A percentile compares a stretch with the other conserved stretches of the same genome.
These are phyloP conservation scores for Candida morakotiae DNA, from an alignment of 805 yeast species.

Conservation along the genomic window DNA sequence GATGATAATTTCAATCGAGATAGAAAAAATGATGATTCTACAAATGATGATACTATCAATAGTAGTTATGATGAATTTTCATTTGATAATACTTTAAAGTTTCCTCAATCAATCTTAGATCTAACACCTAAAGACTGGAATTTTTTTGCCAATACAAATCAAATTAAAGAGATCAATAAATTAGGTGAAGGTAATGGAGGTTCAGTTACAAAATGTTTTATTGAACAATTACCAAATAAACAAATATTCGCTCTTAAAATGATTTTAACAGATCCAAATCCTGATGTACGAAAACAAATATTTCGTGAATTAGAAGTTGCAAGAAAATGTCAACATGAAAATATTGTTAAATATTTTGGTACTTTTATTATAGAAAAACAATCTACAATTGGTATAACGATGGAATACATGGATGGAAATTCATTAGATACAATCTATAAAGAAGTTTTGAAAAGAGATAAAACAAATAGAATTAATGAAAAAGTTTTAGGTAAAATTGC, in stretches of 20 bases:
- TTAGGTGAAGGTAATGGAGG: constrained; percentile 97
- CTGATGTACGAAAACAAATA: constrained; percentile 85
- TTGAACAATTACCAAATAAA: constrained; percentile 30
- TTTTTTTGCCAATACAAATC: constrained; percentile 48
- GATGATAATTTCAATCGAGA: constrained; percentile 13
- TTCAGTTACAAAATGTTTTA: constrained; percentile 72
- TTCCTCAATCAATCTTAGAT: constrained; percentile 25
- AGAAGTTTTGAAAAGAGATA: constrained; percentile 55
- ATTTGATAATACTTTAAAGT: constrained; percentile 1
- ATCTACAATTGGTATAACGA: constrained; percentile 85
- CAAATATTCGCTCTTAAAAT: constrained; percentile 80
- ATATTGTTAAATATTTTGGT: constrained; percentile 89
- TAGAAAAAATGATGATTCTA: neutral
- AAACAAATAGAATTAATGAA: constrained; percentile 86
- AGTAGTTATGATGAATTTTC: constrained; percentile 3
- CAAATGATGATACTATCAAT: constrained; percentile 13
- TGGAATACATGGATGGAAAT: constrained; percentile 96
- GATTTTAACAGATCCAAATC: constrained; percentile 72
- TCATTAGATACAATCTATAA: constrained; percentile 90
- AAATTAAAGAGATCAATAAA: constrained; percentile 63
- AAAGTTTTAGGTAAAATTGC: constrained; percentile 89
- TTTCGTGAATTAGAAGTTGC: constrained; percentile 88
- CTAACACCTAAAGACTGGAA: constrained; percentile 78
- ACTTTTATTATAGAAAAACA: constrained; percentile 75
- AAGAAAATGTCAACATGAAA: constrained; percentile 73